Evolutionary conservation across 176 grass and related monocot genomes (phyloP), one percentile per base, ranked within the genome.

Genomic region (Avena atlantica): DNA sequence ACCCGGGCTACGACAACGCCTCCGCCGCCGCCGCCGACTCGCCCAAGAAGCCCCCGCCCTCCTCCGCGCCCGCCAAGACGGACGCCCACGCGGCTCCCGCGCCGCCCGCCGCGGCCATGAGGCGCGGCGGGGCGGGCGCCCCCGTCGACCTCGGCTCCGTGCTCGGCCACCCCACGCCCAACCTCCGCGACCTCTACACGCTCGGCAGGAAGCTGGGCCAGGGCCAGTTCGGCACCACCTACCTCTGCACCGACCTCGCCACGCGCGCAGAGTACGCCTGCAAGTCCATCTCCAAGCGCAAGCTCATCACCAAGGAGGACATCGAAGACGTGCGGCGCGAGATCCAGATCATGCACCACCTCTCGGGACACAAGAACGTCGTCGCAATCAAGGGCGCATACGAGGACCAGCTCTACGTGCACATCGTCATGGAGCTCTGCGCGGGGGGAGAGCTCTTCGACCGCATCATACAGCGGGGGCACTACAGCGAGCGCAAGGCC

Each of bases 301-400:
- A 99, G 90, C 94, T 99, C 86, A 96, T 99, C 86, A 85, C 94
- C 24, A 87, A 11, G 78, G 97, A 99, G 89, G 97, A 99, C 71
- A 19, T 99, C 29, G 94, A 99, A 29, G 97, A 99, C 83, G 97
- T 99, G 71, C 91, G 97, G n/a, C 90, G 97, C 65, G 97, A 99
- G 97, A 99, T 99, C 92, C 97, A 99, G 91, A 99, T 99, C 89
- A 94, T 99, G 92, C 97, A 99, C 83, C 97, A 99, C 89, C 92
- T 99, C 50, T 87, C 97, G 0, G 97, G 94, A 0, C 94, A 96
- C 85, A 86, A 6, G 3, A 99, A 99, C 88, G 89, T 99, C 47
- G 97, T 99, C 68, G 86, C 88, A 9, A 99, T 99, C 89, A 99
- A 99, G 84, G 97, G 97, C 36, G 97, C 97, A 0, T 99, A 89